phyloP scores from a whole-genome alignment of 768 basidiomycete species.

The Pulveroboletus frians region DNA sequence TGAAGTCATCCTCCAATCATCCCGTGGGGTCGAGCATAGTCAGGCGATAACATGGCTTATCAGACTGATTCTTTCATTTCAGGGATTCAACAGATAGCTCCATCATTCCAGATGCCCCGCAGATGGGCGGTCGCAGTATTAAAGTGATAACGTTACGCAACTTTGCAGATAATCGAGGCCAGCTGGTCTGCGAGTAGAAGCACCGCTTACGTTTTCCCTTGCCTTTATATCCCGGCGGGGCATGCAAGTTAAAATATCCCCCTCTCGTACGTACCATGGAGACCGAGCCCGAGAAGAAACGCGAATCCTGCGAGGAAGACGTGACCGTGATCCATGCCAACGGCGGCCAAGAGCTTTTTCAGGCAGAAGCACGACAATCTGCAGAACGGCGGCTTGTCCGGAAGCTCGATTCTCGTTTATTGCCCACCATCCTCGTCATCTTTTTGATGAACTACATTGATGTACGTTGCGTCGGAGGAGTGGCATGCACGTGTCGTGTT shows the following conservation, averaged over 20 bases:
- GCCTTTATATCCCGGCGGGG: background rate
- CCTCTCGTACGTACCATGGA: slow-evolving; percentile 10
- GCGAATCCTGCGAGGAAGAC: slow-evolving; percentile 5
- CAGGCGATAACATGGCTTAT: too few relatives aligned
- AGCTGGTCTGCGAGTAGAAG: too few relatives aligned
- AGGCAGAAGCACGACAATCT: slow-evolving; percentile 3
- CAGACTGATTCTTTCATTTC: too few relatives aligned
- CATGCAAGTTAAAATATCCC: background rate
- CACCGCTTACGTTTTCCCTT: too few relatives aligned
- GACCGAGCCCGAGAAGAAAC: slow-evolving; percentile 12
- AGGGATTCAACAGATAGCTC: too few relatives aligned
- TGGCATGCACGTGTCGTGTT: background rate
- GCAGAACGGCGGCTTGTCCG: slow-evolving; percentile 38
- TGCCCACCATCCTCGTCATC: slow-evolving; percentile 55
- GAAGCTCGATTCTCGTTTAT: slow-evolving; percentile 50
- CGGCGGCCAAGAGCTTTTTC: background rate
- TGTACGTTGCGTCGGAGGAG: slow-evolving; percentile 31
- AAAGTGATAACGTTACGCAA: too few relatives aligned
- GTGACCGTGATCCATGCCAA: background rate
- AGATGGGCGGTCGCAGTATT: too few relatives aligned
- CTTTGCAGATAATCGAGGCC: too few relatives aligned
- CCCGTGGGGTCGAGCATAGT: too few relatives aligned
- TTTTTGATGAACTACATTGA: slow-evolving; percentile 68
- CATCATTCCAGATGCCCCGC: too few relatives aligned
- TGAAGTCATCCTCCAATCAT: too few relatives aligned